Evolutionary conservation across 192 early-diverging fungal genomes (phyloP).

Genomic region (Dispira parvispora): DNA sequence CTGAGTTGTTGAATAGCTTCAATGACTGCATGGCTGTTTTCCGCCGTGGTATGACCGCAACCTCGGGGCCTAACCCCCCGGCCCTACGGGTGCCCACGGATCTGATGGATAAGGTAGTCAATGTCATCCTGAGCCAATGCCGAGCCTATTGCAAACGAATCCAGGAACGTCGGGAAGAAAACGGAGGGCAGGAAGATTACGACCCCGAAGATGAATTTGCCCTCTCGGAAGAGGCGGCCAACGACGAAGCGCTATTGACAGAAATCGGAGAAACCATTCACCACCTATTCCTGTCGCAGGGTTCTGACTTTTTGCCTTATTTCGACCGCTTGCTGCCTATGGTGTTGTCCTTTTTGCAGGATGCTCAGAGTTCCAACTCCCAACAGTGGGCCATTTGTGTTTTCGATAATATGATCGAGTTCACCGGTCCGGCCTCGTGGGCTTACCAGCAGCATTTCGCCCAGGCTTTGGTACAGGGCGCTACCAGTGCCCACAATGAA

Average conservation of each 20-base stretch:
- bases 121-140: slow-evolving; percentile 48
- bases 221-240: slow-evolving; percentile 61
- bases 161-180: slow-evolving; percentile 53
- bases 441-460: slow-evolving; percentile 51
- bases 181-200: slow-evolving; percentile 67
- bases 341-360: slow-evolving; percentile 43
- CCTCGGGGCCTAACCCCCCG: slow-evolving; percentile 1
- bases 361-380: slow-evolving; percentile 38
- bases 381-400: slow-evolving; percentile 91
- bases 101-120: slow-evolving; percentile 54
- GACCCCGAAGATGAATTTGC: slow-evolving; percentile 85
- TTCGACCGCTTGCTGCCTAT: slow-evolving; percentile 69
- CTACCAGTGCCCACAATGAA: slow-evolving; percentile 38
- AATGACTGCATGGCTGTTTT: slow-evolving; percentile 35
- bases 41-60: neutral
- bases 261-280: slow-evolving; percentile 75
- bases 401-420: slow-evolving; percentile 87
- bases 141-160: slow-evolving; percentile 61
- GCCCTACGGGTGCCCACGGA: slow-evolving; percentile 27
- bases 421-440: slow-evolving; percentile 53
- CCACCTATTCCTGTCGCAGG: slow-evolving; percentile 58
- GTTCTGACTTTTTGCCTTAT: slow-evolving; percentile 50
- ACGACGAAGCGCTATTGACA: slow-evolving; percentile 59
- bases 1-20: slow-evolving; percentile 64
- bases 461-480: slow-evolving; percentile 21